phyloP scores from a whole-genome alignment of 2,329 filamentous ascomycete genomes.

The Cercospora nicotianae region DNA sequence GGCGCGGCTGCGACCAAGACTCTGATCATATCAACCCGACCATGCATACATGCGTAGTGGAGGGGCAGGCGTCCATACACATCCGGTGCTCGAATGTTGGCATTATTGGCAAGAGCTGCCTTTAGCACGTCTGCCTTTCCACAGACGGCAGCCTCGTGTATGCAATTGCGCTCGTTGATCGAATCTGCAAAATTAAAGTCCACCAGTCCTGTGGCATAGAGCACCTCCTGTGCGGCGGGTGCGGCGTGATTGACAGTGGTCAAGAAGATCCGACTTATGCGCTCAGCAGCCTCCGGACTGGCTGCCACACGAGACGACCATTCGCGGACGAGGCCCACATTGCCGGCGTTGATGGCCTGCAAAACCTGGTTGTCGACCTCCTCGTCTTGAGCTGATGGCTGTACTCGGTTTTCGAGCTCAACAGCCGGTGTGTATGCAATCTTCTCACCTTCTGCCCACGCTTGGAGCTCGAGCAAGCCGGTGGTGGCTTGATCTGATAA shows the following conservation, averaged over 20 bases:
- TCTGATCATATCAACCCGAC: slow-evolving; percentile 62
- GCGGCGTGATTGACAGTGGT: slow-evolving; percentile 85
- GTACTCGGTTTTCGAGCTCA: slow-evolving; percentile 38
- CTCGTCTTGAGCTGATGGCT: slow-evolving; percentile 69
- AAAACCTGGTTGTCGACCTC: slow-evolving; percentile 87
- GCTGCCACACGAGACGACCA: slow-evolving; percentile 71
- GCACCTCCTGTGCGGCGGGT: slow-evolving; percentile 68
- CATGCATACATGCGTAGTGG: slow-evolving; percentile 96
- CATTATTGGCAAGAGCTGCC: slow-evolving; percentile 70
- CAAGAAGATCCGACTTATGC: slow-evolving; percentile 85
- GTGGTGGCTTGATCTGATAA: slow-evolving; percentile 96
- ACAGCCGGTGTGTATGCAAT: slow-evolving; percentile 61
- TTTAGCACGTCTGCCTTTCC: slow-evolving; percentile 76
- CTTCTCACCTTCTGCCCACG: slow-evolving; percentile 95
- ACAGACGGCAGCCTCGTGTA: slow-evolving; percentile 96
- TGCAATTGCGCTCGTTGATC: slow-evolving; percentile 94
- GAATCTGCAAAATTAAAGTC: slow-evolving; percentile 94
- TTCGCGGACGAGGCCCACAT: slow-evolving; percentile 73
- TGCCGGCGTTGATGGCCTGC: slow-evolving; percentile 81
- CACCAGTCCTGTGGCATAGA: slow-evolving; percentile 78
- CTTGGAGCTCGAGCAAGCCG: slow-evolving; percentile 89
- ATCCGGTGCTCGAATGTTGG: slow-evolving; percentile 78
- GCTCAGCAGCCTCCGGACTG: slow-evolving; percentile 65
- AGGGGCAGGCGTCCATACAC: slow-evolving; percentile 92
- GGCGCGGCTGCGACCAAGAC: slow-evolving; percentile 50